Conservation (phyloP, 2,329 filamentous ascomycete species). For the Huntiella decipiens region DNA sequence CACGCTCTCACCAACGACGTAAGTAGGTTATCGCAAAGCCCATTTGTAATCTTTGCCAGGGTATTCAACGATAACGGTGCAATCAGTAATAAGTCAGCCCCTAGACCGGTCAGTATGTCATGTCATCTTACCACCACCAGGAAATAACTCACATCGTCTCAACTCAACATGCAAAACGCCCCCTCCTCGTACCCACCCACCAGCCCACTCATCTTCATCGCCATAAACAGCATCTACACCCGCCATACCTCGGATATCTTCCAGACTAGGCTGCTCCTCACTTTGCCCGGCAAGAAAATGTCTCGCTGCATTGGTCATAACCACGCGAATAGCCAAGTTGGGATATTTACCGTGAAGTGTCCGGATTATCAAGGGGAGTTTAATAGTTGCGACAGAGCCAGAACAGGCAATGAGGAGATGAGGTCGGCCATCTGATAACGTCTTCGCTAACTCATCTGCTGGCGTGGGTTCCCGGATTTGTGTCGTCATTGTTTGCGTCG, state of each 20-base stretch:
- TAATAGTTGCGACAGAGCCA: constrained; percentile 68
- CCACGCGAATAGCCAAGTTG: constrained; percentile 61
- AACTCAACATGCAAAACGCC: constrained; percentile 82
- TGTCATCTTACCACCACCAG: neutral
- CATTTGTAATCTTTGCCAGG: constrained; percentile 64
- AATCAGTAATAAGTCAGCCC: constrained; percentile 61
- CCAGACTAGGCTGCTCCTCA: constrained; percentile 53
- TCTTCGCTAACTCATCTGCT: constrained; percentile 3
- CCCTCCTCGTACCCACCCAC: constrained; percentile 59
- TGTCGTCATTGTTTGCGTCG: too few species aligned
- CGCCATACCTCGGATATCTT: constrained; percentile 36
- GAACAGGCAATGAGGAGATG: constrained; percentile 25
- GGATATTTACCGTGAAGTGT: constrained; percentile 29
- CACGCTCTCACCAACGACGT: constrained; percentile 63
- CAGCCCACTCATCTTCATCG: constrained; percentile 71
- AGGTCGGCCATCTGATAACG: constrained; percentile 20
- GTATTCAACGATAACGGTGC: constrained; percentile 71
- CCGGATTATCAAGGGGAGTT: constrained; percentile 47
- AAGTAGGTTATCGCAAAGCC: constrained; percentile 60
- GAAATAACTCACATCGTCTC: constrained; percentile 28
- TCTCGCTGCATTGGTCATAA: constrained; percentile 56
- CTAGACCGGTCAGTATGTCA: neutral
- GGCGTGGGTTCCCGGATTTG: neutral
- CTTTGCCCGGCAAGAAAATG: constrained; percentile 63
- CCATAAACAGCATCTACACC: constrained; percentile 66